phyloP scores from a whole-genome alignment of 139 green algal genomes.

The Chlorella sp. region DNA sequence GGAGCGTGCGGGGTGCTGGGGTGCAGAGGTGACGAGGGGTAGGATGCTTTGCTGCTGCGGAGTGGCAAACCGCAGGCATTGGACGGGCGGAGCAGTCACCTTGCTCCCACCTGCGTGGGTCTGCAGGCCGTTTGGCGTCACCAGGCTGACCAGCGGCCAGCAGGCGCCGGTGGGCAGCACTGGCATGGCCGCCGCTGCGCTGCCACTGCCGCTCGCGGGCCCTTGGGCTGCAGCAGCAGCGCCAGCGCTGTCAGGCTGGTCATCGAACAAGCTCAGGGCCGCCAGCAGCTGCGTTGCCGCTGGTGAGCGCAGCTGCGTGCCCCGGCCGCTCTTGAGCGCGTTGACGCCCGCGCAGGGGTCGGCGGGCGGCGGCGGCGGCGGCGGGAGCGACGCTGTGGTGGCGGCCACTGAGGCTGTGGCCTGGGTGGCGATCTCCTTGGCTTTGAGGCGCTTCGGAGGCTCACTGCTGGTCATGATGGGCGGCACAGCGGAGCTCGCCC shows the following conservation, averaged over 20 bases:
- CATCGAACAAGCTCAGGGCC: constrained; percentile 3
- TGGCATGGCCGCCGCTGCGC: background rate
- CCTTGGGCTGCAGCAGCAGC: background rate
- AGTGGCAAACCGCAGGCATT: background rate
- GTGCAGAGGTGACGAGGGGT: background rate
- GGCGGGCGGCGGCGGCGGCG: background rate
- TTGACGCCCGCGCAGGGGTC: background rate
- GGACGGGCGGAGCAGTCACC: background rate
- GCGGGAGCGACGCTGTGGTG: background rate
- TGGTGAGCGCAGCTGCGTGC: background rate
- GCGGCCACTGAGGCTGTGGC: background rate
- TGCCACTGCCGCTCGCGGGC: background rate
- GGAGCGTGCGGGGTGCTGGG: background rate
- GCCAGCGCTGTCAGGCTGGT: background rate
- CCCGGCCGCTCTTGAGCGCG: background rate
- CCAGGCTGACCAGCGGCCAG: constrained; percentile 5
- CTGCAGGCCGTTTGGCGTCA: constrained; percentile 8
- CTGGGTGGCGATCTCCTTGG: too few species aligned
- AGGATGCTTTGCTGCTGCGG: background rate
- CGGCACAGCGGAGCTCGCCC: too few species aligned
- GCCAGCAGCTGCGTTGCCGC: background rate
- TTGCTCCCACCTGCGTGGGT: background rate
- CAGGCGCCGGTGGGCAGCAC: background rate
- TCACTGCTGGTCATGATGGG: too few species aligned
- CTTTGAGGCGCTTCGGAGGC: too few species aligned